Evolutionary conservation across 441 rosid species (phyloP).

Genomic region (Syzygium syzygioides): DNA sequence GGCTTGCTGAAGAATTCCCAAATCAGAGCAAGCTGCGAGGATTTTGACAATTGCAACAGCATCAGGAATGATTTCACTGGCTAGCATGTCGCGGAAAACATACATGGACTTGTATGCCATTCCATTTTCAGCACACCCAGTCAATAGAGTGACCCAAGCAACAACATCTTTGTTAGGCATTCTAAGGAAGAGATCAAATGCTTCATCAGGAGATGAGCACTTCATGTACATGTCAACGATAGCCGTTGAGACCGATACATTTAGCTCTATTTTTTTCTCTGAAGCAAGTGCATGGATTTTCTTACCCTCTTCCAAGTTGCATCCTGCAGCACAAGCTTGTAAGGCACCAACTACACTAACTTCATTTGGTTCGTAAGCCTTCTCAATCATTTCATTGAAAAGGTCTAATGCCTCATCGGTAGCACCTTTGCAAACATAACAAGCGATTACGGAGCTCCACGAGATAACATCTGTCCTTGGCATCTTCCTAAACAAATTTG

Average conservation of each 20-base stretch:
- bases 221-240: conserved; percentile 59
- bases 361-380: conserved; percentile 27
- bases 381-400: conserved; percentile 34
- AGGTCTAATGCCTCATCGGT: conserved; percentile 27
- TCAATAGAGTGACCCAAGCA: conserved; percentile 46
- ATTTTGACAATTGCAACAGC: conserved; percentile 51
- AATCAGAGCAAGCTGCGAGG: conserved; percentile 39
- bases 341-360: conserved; percentile 33
- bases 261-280: conserved; percentile 25
- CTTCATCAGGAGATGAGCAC: conserved; percentile 38
- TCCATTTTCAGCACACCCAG: conserved; percentile 47
- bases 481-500: conserved; percentile 29
- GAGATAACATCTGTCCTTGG: conserved; percentile 41
- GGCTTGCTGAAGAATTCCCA: conserved; percentile 48
- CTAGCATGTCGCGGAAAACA: conserved; percentile 37
- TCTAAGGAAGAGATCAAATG: conserved; percentile 35
- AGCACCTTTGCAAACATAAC: conserved; percentile 30
- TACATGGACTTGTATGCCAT: conserved; percentile 31
- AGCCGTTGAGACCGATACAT: conserved; percentile 21
- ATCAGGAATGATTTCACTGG: conserved; percentile 29
- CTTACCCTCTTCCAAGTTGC: conserved; percentile 37
- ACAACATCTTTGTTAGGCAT: conserved; percentile 45
- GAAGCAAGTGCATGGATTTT: conserved; percentile 35
- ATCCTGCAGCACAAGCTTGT: conserved; percentile 41
- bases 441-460: conserved; percentile 45